Evolutionary conservation across 345 rosid species (phyloP), one percentile per base, ranked within the genome.

Genomic region (Isatis tinctoria): DNA sequence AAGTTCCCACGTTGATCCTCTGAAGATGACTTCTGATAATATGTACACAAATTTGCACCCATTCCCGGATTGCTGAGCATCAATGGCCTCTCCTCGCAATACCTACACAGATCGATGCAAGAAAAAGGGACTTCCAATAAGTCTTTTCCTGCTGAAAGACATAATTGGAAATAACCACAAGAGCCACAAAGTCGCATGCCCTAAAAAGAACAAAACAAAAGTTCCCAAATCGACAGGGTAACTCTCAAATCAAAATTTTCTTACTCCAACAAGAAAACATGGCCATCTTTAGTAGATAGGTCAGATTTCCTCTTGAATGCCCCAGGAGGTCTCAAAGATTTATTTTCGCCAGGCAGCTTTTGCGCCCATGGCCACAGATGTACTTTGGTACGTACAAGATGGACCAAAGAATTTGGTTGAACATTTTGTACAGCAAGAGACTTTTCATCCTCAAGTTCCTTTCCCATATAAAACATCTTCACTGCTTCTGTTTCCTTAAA

Each of bases 271-370:
- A 92, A 82, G 82, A 95, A 83, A 63, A 92, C 86, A 59, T 92
- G 99, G 67, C 99, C 98, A 84, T 95, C 99, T 87, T 90, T 95
- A 65, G 87, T 86, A 72, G 94, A 95, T 40, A 95, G 93, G 77
- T 95, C 99, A 36, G 97, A 88, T 83, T 95, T 95, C 91, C 90
- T 95, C 92, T 95, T 95, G 85, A 95, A 95, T 51, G 99, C 99
- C 48, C 98, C 99, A 3, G 97, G 99, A 79, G 99, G 99, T 64
- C 96, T 82, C 78, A 92, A 77, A 54, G 97, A 83, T 82, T 87
- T 95, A 76, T 90, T 92, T 78, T 92, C 98, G 27, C 97, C 87
- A 2, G 97, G 99, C 72, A 92, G 86, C 83, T 83, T 90, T 75
- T 90, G 97, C 27, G 98, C 97, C 84, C 78, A 84, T 26, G 98